A percentile compares a stretch with the other conserved stretches of the same genome.
Conservation (phyloP, 495 filamentous ascomycete genomes). For the Annulohypoxylon nitens region DNA sequence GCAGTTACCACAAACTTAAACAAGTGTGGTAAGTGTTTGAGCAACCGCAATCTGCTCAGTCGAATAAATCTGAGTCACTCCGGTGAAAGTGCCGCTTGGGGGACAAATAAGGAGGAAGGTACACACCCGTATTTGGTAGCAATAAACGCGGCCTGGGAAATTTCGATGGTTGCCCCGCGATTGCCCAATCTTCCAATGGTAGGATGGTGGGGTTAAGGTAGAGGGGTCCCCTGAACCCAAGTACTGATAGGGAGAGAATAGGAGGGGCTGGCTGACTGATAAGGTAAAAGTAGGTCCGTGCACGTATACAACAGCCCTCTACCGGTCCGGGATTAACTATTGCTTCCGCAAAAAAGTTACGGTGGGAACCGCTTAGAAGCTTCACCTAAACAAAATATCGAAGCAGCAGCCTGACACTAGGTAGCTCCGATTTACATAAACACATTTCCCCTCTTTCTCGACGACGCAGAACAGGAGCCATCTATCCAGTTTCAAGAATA, state of each 20-base stretch:
- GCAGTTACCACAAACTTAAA: neutral
- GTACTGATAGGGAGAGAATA: neutral
- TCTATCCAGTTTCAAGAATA: neutral
- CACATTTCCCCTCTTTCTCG: slow-evolving; percentile 5
- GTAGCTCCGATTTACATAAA: slow-evolving; percentile 25
- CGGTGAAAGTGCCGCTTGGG: slow-evolving; percentile 23
- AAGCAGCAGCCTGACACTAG: slow-evolving; percentile 38
- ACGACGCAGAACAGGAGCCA: slow-evolving; percentile 6
- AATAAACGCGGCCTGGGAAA: slow-evolving; percentile 24
- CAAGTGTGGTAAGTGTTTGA: neutral
- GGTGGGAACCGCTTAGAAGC: slow-evolving; percentile 28
- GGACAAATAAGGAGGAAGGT: slow-evolving; percentile 23
- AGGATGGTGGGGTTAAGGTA: slow-evolving; percentile 29
- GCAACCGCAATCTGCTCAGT: neutral
- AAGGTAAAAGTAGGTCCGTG: slow-evolving; percentile 33
- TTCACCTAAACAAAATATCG: slow-evolving; percentile 40
- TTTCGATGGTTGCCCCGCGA: slow-evolving; percentile 42
- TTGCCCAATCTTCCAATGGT: slow-evolving; percentile 21
- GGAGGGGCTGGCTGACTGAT: slow-evolving; percentile 25
- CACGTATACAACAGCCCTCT: slow-evolving; percentile 21
- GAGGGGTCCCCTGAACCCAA: slow-evolving; percentile 16
- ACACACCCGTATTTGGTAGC: slow-evolving; percentile 4
- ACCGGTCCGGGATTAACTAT: slow-evolving; percentile 43
- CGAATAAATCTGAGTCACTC: slow-evolving; percentile 34
- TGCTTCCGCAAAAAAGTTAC: slow-evolving; percentile 52